These are phyloP conservation scores for Pseudonectria foliicola DNA, from an alignment of 2,329 filamentous ascomycete species.

Conservation along the genomic window DNA sequence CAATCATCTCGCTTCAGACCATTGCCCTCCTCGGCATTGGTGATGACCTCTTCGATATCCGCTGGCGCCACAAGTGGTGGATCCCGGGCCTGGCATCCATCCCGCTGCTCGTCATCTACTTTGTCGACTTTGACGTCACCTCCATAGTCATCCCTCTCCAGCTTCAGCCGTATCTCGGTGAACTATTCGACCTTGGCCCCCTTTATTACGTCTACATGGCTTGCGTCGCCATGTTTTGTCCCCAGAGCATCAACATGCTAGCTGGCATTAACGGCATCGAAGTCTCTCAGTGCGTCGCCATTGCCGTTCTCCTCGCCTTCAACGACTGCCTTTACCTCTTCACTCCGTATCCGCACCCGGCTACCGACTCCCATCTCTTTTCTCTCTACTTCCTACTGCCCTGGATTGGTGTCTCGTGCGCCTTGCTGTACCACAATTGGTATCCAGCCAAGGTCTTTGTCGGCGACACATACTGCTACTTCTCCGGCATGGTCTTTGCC, in stretches of 20 bases:
- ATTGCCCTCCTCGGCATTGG: slow-evolving; percentile 87
- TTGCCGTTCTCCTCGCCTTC: slow-evolving; percentile 72
- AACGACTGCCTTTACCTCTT: slow-evolving; percentile 88
- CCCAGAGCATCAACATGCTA: slow-evolving; percentile 99
- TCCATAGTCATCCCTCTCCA: slow-evolving; percentile 86
- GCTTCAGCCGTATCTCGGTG: slow-evolving; percentile 75
- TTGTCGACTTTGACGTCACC: slow-evolving; percentile 96
- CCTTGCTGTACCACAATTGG: slow-evolving; percentile 87
- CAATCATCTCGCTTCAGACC: slow-evolving; percentile 84
- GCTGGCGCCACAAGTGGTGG: slow-evolving; percentile 98
- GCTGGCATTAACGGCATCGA: slow-evolving; percentile 99
- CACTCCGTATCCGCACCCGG: slow-evolving; percentile 80
- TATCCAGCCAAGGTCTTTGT: slow-evolving; percentile 94
- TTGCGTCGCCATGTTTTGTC: slow-evolving; percentile 91
- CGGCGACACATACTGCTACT: slow-evolving; percentile 98
- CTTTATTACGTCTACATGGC: slow-evolving; percentile 98
- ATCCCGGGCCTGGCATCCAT: slow-evolving; percentile 92
- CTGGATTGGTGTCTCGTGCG: slow-evolving; percentile 85
- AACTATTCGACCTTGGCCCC: slow-evolving; percentile 73
- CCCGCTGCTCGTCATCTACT: slow-evolving; percentile 92
- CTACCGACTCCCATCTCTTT: slow-evolving; percentile 92
- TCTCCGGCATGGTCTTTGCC: slow-evolving; percentile 97
- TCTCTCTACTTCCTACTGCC: slow-evolving; percentile 91
- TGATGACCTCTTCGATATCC: slow-evolving; percentile 95
- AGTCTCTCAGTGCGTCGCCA: slow-evolving; percentile 86